Evolutionary conservation across 306 rosid genomes (phyloP), one percentile per base, ranked within the genome.

Genomic region (Carpinus viminea): DNA sequence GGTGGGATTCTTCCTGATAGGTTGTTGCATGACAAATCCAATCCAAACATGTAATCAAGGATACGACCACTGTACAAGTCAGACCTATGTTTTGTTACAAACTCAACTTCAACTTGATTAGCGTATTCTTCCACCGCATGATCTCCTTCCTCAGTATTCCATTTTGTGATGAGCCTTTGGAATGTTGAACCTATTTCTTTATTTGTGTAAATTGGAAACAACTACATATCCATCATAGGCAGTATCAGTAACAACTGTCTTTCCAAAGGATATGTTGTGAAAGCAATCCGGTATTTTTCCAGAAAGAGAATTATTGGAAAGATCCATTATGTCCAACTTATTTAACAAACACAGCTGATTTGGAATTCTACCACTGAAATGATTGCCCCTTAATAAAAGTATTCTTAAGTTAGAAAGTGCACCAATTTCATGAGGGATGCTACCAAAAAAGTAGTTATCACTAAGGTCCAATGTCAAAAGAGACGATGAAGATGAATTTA

Each of bases 201-300:
- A 2, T 28, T 1, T 1, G 1, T 28, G 31, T 0, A 28, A 28
- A 2, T 1, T 1, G 2, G 0, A 28, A 2, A 1, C n/a, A n/a
- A 28, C 31, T 28, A 28, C 1, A 28, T n/a, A n/a, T n/a, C 2
- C 1, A 2, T 28, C 31, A 28, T 28, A 28, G 31, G 31, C 2
- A 28, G 1, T 0, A 28, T 28, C 31, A 1, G 1, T 28, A 28
- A 1, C 31, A 28, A 28, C 2, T 28, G 2, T 28, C 31, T 28
- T 28, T 28, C 31, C 31, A 18, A 57, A 71, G 38, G 64, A 9
- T 4, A 66, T 71, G 12, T 78, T 28, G 20, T 28, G 20, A 11
- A 78, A n/a, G 61, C 82, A 78, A 4, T 46, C 2, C 0, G 76
- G 82, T 50, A 78, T 47, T 47, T 53, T 26, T 15, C 82, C 72